Evolutionary conservation across 2,329 filamentous ascomycete species (phyloP).

Genomic region (Coniosporium tulheliwenetii): DNA sequence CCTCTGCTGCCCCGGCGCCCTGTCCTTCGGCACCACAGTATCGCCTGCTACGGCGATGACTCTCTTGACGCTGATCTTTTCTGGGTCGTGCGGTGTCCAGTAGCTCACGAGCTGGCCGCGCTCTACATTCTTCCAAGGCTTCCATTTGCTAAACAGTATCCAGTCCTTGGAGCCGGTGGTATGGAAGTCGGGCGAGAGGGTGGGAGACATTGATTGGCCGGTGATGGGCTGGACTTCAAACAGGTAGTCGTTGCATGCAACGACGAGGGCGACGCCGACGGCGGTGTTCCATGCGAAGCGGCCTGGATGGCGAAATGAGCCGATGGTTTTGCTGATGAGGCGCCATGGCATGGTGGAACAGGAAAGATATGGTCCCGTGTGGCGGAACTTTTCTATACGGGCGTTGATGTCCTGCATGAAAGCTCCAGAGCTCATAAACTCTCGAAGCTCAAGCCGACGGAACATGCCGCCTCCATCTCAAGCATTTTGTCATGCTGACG

Average conservation of each 20-base stretch:
- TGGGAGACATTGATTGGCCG: constrained; percentile 29
- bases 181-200: constrained; percentile 24
- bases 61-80: constrained; percentile 61
- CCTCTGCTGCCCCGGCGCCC: constrained; percentile 12
- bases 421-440: no score
- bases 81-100: constrained; percentile 46
- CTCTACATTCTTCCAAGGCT: constrained; percentile 11
- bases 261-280: constrained; percentile 4
- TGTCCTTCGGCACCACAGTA: constrained; percentile 44
- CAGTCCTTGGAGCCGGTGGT: constrained; percentile 21
- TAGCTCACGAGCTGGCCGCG: constrained; percentile 30
- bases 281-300: background rate
- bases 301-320: no score
- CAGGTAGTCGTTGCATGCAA: constrained; percentile 24
- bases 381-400: no score
- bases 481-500: no score
- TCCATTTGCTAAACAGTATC: constrained; percentile 20
- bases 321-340: no score
- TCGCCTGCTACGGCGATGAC: constrained; percentile 73
- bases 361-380: no score
- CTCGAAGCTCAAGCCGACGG: no score
- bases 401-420: no score
- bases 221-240: constrained; percentile 19
- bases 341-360: no score
- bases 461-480: no score